Base-by-base conservation (phyloP, 2,329 filamentous ascomycete species). In the Phyllosticta citribraziliensis region DNA sequence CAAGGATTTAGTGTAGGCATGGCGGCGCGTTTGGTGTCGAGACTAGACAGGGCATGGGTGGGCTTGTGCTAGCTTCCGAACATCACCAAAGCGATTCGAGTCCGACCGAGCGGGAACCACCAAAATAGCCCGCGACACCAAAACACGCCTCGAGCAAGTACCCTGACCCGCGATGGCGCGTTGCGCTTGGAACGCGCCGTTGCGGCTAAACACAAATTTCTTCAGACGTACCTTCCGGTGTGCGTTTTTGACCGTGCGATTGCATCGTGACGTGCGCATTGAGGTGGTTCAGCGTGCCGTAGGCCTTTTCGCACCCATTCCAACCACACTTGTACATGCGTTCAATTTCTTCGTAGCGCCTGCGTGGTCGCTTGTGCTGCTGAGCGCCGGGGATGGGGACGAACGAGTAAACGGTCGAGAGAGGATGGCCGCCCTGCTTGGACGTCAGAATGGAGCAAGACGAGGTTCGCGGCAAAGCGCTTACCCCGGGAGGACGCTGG, bases 241-340 rank as follows among this genome's bases (percentile, higher is more conserved):
- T 97, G 66, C 94, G 85, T 79, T 99, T 99, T 67, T 85, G 81
- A 11, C 94, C 94, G 69, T 99, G 94, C 64, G 90, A 94, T 75
- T 99, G 94, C 94, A 97, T 97, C 14, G 94, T 97, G 56, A 99
- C 94, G 71, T 99, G 94, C 50, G 94, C 94, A 72, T 99, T 99
- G 67, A 99, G 75, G 73, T 99, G 94, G 75, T 99, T 99, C 64
- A 99, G 78, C 55, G 94, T 99, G 63, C 94, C 94, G 68, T 99
- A 99, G 2, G 94, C 94, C 78, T 99, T 99, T 76, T 99, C 94
- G 72, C 94, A 99, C 9, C 92, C 92, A 66, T 97, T 93, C 90
- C 91, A 97, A 25, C 93, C 94, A 72, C 94, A 99, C 76, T 97
- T 97, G 81, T 99, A 97, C 94, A 99, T 97, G 72, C 94, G 87